phyloP scores from a whole-genome alignment of 805 yeast genomes.

The Myxozyma nipponensis region DNA sequence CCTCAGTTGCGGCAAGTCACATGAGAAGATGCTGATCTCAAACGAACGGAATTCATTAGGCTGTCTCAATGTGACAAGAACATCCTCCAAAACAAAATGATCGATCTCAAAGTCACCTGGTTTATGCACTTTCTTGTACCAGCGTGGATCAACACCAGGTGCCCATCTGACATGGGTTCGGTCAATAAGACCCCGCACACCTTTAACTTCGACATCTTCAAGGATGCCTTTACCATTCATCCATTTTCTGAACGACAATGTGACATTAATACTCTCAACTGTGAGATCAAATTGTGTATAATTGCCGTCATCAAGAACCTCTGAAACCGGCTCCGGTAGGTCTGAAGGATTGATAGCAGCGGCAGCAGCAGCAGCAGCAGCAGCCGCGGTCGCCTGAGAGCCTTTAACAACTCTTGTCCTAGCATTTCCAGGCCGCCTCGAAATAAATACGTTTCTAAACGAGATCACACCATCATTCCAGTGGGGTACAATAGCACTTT shows the following conservation, averaged over 20 bases:
- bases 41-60: slow-evolving; percentile 80
- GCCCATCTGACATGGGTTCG: slow-evolving; percentile 83
- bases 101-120: slow-evolving; percentile 95
- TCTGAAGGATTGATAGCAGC: slow-evolving; percentile 6
- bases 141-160: slow-evolving; percentile 75
- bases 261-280: slow-evolving; percentile 76
- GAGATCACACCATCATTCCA: slow-evolving; percentile 86
- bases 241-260: slow-evolving; percentile 82
- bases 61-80: slow-evolving; percentile 73
- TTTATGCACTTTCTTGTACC: slow-evolving; percentile 64
- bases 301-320: slow-evolving; percentile 71
- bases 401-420: slow-evolving; percentile 58
- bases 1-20: slow-evolving; percentile 73
- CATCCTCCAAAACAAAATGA: slow-evolving; percentile 76
- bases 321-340: slow-evolving; percentile 3
- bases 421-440: slow-evolving; percentile 66
- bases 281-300: slow-evolving; percentile 94
- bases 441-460: slow-evolving; percentile 79
- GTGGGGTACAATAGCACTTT: slow-evolving; percentile 89
- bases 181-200: slow-evolving; percentile 89
- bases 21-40: slow-evolving; percentile 79
- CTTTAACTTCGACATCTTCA: slow-evolving; percentile 72
- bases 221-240: slow-evolving; percentile 84
- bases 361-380: slow-evolving; percentile 45
- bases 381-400: slow-evolving; percentile 66